Evolutionary conservation across 257 asterid genomes (phyloP).

Genomic region (Scutellaria baicalensis): DNA sequence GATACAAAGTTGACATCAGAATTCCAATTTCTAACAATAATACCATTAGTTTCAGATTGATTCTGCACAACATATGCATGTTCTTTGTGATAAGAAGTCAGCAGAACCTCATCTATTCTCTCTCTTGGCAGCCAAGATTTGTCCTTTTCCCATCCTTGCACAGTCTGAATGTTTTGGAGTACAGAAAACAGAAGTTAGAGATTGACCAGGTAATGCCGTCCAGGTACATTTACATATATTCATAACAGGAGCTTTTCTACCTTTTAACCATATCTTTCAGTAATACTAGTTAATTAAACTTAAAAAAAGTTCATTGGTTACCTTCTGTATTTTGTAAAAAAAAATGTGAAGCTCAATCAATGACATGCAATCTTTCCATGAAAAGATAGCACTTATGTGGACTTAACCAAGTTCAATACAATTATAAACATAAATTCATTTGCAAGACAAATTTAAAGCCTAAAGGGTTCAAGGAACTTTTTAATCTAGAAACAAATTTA

Average conservation of each 20-base stretch:
- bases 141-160: conserved; percentile 74
- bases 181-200: conserved; percentile 15
- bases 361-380: background rate
- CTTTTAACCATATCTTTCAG: background rate
- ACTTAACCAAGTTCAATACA: background rate
- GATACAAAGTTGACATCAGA: background rate
- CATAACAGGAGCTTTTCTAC: background rate
- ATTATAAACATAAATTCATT: background rate
- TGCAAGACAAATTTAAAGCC: background rate
- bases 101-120: conserved; percentile 74
- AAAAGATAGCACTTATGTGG: background rate
- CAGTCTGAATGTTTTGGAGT: conserved; percentile 39
- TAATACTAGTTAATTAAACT: background rate
- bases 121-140: conserved; percentile 86
- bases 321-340: background rate
- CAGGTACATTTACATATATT: background rate
- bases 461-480: background rate
- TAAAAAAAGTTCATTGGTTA: background rate
- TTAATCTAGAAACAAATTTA: background rate
- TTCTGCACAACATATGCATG: background rate
- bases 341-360: background rate
- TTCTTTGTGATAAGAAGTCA: background rate
- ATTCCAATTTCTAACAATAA: background rate
- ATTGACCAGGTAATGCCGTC: background rate
- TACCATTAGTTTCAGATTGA: background rate